Conservation (phyloP, 2,329 filamentous ascomycete species). For the Stemphylium beticola region DNA sequence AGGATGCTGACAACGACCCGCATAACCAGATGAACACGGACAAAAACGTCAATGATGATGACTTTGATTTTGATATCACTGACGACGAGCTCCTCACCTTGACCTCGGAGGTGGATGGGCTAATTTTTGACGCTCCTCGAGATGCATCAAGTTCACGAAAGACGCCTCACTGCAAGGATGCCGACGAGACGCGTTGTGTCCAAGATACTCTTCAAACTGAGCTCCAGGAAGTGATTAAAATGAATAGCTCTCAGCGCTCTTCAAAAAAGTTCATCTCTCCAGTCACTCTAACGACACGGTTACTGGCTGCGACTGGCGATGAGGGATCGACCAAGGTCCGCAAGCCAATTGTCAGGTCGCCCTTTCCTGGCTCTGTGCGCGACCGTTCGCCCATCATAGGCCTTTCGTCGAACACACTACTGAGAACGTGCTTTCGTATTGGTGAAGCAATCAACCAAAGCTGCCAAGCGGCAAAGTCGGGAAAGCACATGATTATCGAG, state of each 20-base stretch:
- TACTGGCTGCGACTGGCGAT: constrained; percentile 16
- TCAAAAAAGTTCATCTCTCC: constrained; percentile 31
- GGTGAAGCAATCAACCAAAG: constrained; percentile 64
- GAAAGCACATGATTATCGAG: constrained; percentile 62
- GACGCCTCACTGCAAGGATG: not conserved
- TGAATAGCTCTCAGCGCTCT: not conserved
- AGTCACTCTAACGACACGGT: constrained; percentile 26
- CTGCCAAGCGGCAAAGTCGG: constrained; percentile 53
- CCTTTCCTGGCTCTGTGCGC: constrained; percentile 58
- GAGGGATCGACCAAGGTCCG: constrained; percentile 5
- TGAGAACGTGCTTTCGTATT: constrained; percentile 69
- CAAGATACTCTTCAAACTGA: not conserved
- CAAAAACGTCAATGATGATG: constrained; percentile 8
- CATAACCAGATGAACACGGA: not conserved
- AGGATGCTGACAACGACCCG: not conserved
- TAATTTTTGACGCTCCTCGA: not conserved
- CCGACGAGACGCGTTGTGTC: not conserved
- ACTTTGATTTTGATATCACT: constrained; percentile 31
- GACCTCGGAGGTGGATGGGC: constrained; percentile 4
- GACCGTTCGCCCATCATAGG: constrained; percentile 63
- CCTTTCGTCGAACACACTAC: constrained; percentile 53
- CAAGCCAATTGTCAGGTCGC: constrained; percentile 57
- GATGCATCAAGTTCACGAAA: constrained; percentile 3
- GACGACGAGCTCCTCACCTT: constrained; percentile 34
- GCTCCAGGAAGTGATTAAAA: not conserved